A percentile compares a stretch with the other conserved stretches of the same genome.
These are phyloP conservation scores for Actinomortierella ambigua DNA, from an alignment of 371 early-diverging fungal genomes.

Conservation along the genomic window DNA sequence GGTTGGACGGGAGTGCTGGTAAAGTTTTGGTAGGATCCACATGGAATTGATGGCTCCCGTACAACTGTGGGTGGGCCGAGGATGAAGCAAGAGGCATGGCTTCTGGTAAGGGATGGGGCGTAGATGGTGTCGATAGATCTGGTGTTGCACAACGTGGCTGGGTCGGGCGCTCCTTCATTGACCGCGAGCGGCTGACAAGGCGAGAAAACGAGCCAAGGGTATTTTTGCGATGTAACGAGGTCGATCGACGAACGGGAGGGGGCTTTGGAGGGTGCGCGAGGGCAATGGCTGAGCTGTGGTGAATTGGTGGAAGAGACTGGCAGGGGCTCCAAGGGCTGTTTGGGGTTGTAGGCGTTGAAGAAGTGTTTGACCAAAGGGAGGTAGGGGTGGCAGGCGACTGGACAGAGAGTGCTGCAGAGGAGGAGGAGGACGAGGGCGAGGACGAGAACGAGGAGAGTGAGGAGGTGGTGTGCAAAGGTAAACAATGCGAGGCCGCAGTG, in stretches of 20 bases:
- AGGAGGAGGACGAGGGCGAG: constrained; percentile 4
- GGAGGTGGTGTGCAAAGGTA: background rate
- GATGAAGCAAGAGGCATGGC: too few species aligned
- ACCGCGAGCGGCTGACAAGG: constrained; percentile 38
- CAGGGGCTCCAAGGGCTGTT: background rate
- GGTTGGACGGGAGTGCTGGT: too few species aligned
- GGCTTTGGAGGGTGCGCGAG: constrained; percentile 1
- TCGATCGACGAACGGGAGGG: constrained; percentile 13
- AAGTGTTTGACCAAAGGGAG: too few species aligned
- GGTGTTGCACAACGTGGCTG: too few species aligned
- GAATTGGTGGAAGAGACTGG: too few species aligned
- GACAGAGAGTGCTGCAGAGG: too few species aligned
- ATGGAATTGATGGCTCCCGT: too few species aligned
- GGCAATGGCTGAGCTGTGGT: background rate
- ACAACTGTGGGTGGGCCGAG: too few species aligned
- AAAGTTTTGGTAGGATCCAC: too few species aligned
- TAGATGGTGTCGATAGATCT: too few species aligned
- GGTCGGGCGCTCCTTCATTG: constrained; percentile 13
- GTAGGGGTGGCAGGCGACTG: too few species aligned
- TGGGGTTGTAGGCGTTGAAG: background rate
- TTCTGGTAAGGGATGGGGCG: too few species aligned
- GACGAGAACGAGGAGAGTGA: background rate
- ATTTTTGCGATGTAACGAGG: constrained; percentile 19
- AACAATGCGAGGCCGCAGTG: background rate
- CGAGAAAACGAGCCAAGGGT: constrained; percentile 28